Conservation (phyloP, 345 rosid species). For the Tarenaya hassleriana region DNA sequence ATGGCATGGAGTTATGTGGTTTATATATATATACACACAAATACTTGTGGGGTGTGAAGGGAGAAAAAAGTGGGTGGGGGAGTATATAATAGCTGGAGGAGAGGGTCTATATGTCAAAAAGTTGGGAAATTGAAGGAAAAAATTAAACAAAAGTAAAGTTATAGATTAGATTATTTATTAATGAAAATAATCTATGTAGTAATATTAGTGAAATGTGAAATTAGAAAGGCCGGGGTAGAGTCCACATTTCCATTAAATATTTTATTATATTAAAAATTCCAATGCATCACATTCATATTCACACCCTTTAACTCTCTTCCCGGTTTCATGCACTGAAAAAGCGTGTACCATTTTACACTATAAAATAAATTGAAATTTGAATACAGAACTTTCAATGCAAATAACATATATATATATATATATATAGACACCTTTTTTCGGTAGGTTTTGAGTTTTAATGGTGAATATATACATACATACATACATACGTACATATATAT, state of each 20-base stretch:
- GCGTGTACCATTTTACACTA: conserved; percentile 4
- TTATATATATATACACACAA: conserved; percentile 23
- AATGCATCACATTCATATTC: too few species aligned
- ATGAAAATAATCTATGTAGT: conserved; percentile 14
- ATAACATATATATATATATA: too few species aligned
- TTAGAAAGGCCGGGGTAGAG: conserved; percentile 37
- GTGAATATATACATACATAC: neutral
- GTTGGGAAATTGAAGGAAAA: conserved; percentile 21
- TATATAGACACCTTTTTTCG: too few species aligned
- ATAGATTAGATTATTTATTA: conserved; percentile 22
- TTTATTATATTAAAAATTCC: conserved; percentile 11
- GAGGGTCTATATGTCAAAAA: conserved; percentile 50
- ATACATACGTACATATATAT: conserved; percentile 1
- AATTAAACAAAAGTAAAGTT: conserved; percentile 29
- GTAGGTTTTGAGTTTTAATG: too few species aligned
- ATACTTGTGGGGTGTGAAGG: conserved; percentile 26
- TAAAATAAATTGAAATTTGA: too few species aligned
- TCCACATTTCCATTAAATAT: conserved; percentile 24
- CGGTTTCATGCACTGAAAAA: conserved; percentile 2
- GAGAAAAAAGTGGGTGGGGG: conserved; percentile 17
- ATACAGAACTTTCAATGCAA: too few species aligned
- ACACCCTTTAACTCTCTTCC: conserved; percentile 25
- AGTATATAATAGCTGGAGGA: conserved; percentile 59
- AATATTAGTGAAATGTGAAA: conserved; percentile 20
- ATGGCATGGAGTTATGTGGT: conserved; percentile 26